Percentiles rank a stretch among this genome's conserved stretches.
phyloP scores from a whole-genome alignment of 441 rosid species.

The Gossypium lobatum region DNA sequence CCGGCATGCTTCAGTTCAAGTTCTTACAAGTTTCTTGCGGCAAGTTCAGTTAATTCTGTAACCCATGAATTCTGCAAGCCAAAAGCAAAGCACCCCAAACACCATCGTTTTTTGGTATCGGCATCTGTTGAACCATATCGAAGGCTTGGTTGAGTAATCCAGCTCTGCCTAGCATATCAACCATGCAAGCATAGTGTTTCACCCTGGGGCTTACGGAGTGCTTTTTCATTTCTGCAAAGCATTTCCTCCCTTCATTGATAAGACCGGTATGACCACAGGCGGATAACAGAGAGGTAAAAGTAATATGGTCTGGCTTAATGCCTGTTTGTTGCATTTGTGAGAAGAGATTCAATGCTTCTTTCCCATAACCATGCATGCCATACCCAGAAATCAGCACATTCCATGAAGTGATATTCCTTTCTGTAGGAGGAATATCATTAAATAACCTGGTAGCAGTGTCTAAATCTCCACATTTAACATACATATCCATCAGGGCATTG shows the following conservation, averaged over 20 bases:
- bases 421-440: conserved; percentile 25
- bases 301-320: conserved; percentile 40
- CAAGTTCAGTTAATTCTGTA: conserved; percentile 39
- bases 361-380: conserved; percentile 48
- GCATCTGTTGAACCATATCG: conserved; percentile 41
- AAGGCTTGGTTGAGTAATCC: conserved; percentile 43
- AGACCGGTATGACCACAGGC: conserved; percentile 61
- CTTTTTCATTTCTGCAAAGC: conserved; percentile 43
- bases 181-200: conserved; percentile 58
- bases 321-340: conserved; percentile 39
- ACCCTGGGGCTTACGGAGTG: conserved; percentile 27
- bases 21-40: conserved; percentile 38
- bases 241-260: conserved; percentile 48
- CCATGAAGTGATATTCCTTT: conserved; percentile 35
- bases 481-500: conserved; percentile 50
- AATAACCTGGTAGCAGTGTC: conserved; percentile 39
- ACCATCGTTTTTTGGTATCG: conserved; percentile 32
- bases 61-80: conserved; percentile 59
- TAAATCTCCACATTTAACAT: conserved; percentile 58
- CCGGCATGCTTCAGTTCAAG: conserved; percentile 48
- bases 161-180: conserved; percentile 66
- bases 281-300: conserved; percentile 50
- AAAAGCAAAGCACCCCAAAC: conserved; percentile 62
- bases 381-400: conserved; percentile 50
- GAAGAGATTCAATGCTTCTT: conserved; percentile 39